Evolutionary conservation across 352 stramenopile species (phyloP).

Genomic region (Globisporangium nagaii): DNA sequence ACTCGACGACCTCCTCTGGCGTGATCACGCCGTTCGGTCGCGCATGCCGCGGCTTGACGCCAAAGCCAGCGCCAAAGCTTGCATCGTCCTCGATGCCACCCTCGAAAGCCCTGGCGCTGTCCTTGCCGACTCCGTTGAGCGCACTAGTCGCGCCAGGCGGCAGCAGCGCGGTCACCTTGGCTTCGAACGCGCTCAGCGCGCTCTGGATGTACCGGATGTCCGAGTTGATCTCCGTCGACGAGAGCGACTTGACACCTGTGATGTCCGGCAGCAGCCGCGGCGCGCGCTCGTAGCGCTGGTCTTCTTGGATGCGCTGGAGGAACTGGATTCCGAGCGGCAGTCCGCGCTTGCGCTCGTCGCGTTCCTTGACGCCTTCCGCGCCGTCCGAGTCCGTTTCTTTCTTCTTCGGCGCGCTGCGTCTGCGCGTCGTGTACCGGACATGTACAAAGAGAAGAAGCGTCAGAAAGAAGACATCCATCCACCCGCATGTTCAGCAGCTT

Average conservation of each 20-base stretch:
- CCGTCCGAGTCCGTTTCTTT: slow-evolving; percentile 28
- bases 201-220: slow-evolving; percentile 62
- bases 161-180: slow-evolving; percentile 13
- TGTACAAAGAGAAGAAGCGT: background rate
- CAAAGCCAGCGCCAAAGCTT: background rate
- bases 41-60: slow-evolving; percentile 3
- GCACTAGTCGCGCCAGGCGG: slow-evolving; percentile 4
- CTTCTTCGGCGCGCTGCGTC: slow-evolving; percentile 48
- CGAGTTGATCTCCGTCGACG: slow-evolving; percentile 34
- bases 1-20: slow-evolving; percentile 70
- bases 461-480: background rate
- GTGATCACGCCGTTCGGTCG: slow-evolving; percentile 45
- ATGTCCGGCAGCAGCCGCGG: slow-evolving; percentile 53
- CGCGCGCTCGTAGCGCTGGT: slow-evolving; percentile 36
- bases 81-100: background rate
- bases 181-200: slow-evolving; percentile 42
- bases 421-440: slow-evolving; percentile 8
- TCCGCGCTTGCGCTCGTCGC: slow-evolving; percentile 7
- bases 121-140: background rate
- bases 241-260: slow-evolving; percentile 44
- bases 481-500: background rate
- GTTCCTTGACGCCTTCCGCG: slow-evolving; percentile 12
- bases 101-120: background rate
- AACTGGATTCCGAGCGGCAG: slow-evolving; percentile 20
- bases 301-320: slow-evolving; percentile 27